Evolutionary conservation across 768 basidiomycete genomes (phyloP), one percentile per base, ranked within the genome.

Genomic region (Agrocybe chaxingu): DNA sequence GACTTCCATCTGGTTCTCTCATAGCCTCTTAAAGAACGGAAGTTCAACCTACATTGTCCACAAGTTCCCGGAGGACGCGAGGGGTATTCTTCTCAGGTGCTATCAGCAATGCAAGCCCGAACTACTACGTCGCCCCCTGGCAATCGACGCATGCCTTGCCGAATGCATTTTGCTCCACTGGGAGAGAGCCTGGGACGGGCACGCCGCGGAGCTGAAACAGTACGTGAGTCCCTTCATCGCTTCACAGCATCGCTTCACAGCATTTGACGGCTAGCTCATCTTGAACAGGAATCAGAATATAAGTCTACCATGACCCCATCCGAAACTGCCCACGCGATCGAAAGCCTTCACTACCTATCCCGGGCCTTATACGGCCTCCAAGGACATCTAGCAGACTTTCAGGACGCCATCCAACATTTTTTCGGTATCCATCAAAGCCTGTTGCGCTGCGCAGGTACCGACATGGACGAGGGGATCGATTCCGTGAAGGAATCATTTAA

Each of bases 141-240:
- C 52, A 3, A 24, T 58, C 1, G 57, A 58, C 45, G 52, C 45
- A 1, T 51, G 55, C 31, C 31, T 58, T 3, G 45, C 46, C 7
- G 57, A 55, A 35, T 46, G 42, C 8, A 33, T 38, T 8, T 37
- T 48, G 8, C 18, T 40, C 11, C 43, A n/a, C 7, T 53, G 36
- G 46, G 52, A 50, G 6, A 16, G 13, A 6, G 50, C 45, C 7
- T 24, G 24, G 24, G 24, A 13, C 45, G 11, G 10, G 32, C 7
- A 4, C 39, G 7, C 52, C 48, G 2, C 47, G 57, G n/a, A 39
- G 13, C 40, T 58, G 3, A 40, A 53, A 4, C 38, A 44, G 42
- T 49, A 58, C 40, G 57, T 47, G 40, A 47, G 51, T 40, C 3
- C 2, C 36, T 3, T 37, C 36, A 38, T 37, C 11, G 3, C 47